Evolutionary conservation across 148 eudicot species (phyloP), one percentile per base, ranked within the genome.

Genomic region (Rhododendron kiyosumense): DNA sequence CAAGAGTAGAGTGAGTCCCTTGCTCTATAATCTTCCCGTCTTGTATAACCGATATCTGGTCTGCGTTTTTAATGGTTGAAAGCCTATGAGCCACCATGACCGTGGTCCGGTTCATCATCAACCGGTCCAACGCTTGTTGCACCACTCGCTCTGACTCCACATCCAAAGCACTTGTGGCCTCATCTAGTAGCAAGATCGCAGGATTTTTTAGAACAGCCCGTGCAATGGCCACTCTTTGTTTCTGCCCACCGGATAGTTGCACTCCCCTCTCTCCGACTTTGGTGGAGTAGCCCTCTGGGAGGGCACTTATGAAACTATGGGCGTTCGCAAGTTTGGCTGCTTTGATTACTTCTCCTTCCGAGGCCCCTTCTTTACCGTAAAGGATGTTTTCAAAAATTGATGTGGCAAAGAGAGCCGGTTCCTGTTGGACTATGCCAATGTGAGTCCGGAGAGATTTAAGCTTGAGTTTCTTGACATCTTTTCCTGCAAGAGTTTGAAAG

Each of bases 251-350:
- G 0, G 98, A 95, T 26, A 97, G 91, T 81, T 97, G 98, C 4
- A 97, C 93, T 51, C 99, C 99, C 90, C 98, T 85, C 69, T 97
- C 98, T 3, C 99, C 98, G 7, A 95, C 99, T 86, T 86, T 93
- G 24, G 99, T 97, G 11, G 93, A 92, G 93, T 97, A 97, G 82
- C 99, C 99, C 84, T 97, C 95, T 0, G 98, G 99, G 82, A 97
- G 98, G 73, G 91, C 81, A 41, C 99, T 97, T 48, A 97, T 93
- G 93, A 94, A 97, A 73, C 90, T 90, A 83, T 97, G 98, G 0
- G 96, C 99, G 32, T 95, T 97, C 0, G 99, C 96, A 10, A 93
- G 93, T 89, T 95, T 95, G n/a, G 98, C 93, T 17, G 99, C 95
- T 87, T 97, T 96, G 7, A 63, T 63, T 8, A 63, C 71, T 63